Evolutionary conservation across 495 filamentous ascomycete genomes (phyloP), one percentile per base, ranked within the genome.

Genomic region (Staphylotrichum tortipilum): DNA sequence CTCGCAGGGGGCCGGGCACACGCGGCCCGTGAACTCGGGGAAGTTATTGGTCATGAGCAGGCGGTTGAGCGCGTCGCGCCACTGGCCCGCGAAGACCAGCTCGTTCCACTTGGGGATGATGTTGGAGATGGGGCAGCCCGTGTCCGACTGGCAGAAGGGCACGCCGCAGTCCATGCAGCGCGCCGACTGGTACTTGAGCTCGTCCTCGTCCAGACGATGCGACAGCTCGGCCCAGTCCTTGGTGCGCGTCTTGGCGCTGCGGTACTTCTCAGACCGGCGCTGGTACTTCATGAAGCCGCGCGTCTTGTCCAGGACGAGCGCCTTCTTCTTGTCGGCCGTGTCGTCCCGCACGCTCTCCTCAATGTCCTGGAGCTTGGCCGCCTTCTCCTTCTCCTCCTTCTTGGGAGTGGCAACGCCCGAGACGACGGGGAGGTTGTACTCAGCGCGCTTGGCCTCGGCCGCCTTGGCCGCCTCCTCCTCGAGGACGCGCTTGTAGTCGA

Each of bases 91-190:
- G 44, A 96, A 96, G 1, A 96, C 83, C 15, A 97, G 62, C 49
- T 97, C 94, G 49, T 96, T 97, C 89, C 89, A 99, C 63, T 99
- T 99, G 37, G 92, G 92, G 64, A 99, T 99, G 68, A 99, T 96
- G 73, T 99, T 99, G 60, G 88, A 94, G 69, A 99, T 96, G 0
- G 92, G 92, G 67, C 92, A 99, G 43, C 92, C 92, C 52, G 87
- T 88, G 56, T 99, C 92, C 8, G 89, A 95, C 66, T 99, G 92
- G 61, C 92, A 99, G 78, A 99, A 99, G 4, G 92, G 92, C 61
- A 99, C 90, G 81, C 92, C 92, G 57, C 92, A 99, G 76, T 99
- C 92, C 92, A 99, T 99, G 74, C 92, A 99, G 58, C 92, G 88
- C 49, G 92, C 92, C 12, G 92, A 86, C 71, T 99, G 92, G 65